Base-by-base conservation (phyloP, 805 yeast species). In the Metschnikowia cubensis region DNA sequence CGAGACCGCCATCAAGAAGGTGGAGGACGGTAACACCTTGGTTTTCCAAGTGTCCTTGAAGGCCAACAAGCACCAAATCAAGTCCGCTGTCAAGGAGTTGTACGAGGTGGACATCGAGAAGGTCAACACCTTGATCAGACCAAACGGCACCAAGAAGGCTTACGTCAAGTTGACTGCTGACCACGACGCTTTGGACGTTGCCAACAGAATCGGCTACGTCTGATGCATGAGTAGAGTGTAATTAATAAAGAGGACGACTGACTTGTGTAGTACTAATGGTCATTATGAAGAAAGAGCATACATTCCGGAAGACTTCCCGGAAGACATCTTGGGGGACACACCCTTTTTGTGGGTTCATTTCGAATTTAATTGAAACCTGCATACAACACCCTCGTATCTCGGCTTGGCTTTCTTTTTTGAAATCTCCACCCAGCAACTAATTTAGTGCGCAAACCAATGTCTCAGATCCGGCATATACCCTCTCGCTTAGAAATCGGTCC, bases 131-230 rank as follows among this genome's bases (percentile, higher is more conserved):
- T 83, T 94, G 76, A 80, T 94, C 72, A 89, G 96, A 82, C 97
- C 99, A 76, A 91, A 94, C 79, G 99, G 99, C 79, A 87, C 97
- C 82, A 94, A 94, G 89, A 94, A 94, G 86, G 99, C 99, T 74
- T 94, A 87, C 85, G 92, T 94, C 75, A 89, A 96, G 83, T 87
- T 94, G 76, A 89, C 98, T 73, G 92, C 96, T 75, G 99, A 94
- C 80, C 87, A 85, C 84, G 99, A 94, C 81, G 98, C 98, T 77
- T 87, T 94, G 75, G 99, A 94, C 77, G 90, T 94, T 77, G 99
- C 99, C 76, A 91, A 91, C 96, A 89, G 94, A 82, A 94, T 92
- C 74, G 99, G 99, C 81, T 91, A 90, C 95, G 86, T 92, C 78
- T 92, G 83, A 87, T 47, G 46, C 57, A 46, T 48, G 50, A 42